Conservation (phyloP, 495 filamentous ascomycete genomes). For the Cairneyella variabilis region DNA sequence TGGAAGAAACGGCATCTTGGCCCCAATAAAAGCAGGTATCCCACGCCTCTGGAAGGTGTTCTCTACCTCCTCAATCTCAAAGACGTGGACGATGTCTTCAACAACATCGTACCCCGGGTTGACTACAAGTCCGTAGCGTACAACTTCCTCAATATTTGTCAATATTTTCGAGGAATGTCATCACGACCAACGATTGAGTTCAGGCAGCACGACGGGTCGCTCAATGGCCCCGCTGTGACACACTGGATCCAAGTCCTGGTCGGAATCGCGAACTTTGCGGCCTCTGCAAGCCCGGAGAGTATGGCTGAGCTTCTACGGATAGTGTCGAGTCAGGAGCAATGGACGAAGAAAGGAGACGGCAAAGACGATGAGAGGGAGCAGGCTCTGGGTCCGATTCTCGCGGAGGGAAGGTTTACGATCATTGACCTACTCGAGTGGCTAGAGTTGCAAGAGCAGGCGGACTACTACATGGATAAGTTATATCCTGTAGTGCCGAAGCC, state of each 20-base stretch:
- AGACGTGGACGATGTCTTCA: no score
- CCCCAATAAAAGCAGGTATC: neutral
- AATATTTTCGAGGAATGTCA: neutral
- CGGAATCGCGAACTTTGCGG: no score
- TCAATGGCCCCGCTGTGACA: neutral
- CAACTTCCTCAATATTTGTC: neutral
- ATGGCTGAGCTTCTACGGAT: no score
- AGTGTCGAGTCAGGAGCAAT: no score
- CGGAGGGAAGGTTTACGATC: neutral
- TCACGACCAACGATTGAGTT: neutral
- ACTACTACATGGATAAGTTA: neutral
- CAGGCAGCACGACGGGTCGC: neutral
- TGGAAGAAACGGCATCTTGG: neutral
- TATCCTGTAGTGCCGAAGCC: neutral
- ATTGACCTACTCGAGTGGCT: neutral
- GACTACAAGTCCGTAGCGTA: no score
- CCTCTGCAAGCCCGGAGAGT: no score
- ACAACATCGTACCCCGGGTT: no score
- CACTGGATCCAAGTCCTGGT: neutral
- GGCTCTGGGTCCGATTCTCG: no score
- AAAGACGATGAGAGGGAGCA: no score
- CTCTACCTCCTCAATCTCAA: no score
- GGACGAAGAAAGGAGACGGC: no score
- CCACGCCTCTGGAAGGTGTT: neutral
- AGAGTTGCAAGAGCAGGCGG: neutral